Evolutionary conservation across 305 asterid genomes (phyloP).

Genomic region (Fraxinus floribunda): DNA sequence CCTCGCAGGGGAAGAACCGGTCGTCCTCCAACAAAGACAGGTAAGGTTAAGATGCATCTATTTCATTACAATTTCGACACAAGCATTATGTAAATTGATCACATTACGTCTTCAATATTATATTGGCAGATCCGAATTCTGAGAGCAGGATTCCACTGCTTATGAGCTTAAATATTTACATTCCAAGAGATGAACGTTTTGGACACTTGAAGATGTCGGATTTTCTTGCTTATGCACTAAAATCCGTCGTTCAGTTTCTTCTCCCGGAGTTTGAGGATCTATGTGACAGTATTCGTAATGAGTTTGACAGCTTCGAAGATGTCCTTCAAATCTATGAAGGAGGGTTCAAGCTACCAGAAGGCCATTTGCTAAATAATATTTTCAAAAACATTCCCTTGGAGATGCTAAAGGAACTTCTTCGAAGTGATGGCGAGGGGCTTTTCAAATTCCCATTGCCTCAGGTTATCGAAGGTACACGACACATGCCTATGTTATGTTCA

Average conservation of each 20-base stretch:
- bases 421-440: slow-evolving; percentile 57
- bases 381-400: slow-evolving; percentile 51
- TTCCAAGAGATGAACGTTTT: slow-evolving; percentile 81
- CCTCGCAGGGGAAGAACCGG: slow-evolving; percentile 91
- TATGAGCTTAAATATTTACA: slow-evolving; percentile 58
- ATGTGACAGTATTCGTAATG: slow-evolving; percentile 49
- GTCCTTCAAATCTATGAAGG: slow-evolving; percentile 55
- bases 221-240: slow-evolving; percentile 60
- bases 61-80: neutral
- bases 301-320: slow-evolving; percentile 69
- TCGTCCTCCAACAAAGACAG: slow-evolving; percentile 48
- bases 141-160: slow-evolving; percentile 62
- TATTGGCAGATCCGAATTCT: slow-evolving; percentile 49
- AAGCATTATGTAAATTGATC: neutral
- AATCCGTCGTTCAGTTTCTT: slow-evolving; percentile 60
- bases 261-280: slow-evolving; percentile 59
- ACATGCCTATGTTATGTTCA: neutral
- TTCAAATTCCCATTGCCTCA: slow-evolving; percentile 71
- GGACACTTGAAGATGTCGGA: slow-evolving; percentile 77
- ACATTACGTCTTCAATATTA: neutral
- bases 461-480: slow-evolving; percentile 59
- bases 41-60: slow-evolving; percentile 22
- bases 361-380: slow-evolving; percentile 37
- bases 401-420: slow-evolving; percentile 56
- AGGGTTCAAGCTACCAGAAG: slow-evolving; percentile 42